Base-by-base conservation (phyloP, 164 flowering plant genomes). In the Aristolochia contorta region DNA sequence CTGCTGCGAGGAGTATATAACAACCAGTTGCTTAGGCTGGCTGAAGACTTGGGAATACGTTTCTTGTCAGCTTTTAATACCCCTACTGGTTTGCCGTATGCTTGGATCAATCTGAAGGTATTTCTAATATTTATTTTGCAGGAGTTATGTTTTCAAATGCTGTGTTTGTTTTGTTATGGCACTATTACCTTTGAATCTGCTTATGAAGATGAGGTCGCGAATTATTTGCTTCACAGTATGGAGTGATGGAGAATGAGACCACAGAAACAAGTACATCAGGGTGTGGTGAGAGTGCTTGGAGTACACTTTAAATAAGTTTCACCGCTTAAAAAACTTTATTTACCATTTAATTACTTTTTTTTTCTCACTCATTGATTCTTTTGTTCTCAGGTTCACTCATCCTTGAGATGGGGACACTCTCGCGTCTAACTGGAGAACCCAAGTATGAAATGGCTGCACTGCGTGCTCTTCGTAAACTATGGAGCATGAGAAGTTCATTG, bases 201-300 rank as follows among this genome's bases (percentile, higher is more conserved):
- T 82, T 82, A 73, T 63, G 76, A 56, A 51, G 75, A 64, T 76
- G 76, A 78, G 69, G 81, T 77, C 75, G 56, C 25, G 78, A 83
- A 66, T 83, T 79, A 37, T 71, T 86, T 80, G 57, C 48, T 74
- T 77, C 72, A 68, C 91, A 93, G 99, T 69, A 88, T 80, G 99
- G 99, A 74, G 96, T 93, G 50, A 84, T 86, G 84, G 88, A 82
- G 82, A 71, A 82, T 58, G 99, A 93, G 81, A 90, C 92, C 58
- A 84, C 97, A 22, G 97, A 88, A 79, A 93, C 97, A 66, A 93
- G 99, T 78, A 93, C 99, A 46, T 88, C 99, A 43, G 96, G 99
- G 54, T 91, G 97, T 80, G 99, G 99, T 91, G 74, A 63, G 60
- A 32, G 43, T 37, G 43, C 43, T 37, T 8, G 43, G 7, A 37